Conservation (phyloP, 2,329 filamentous ascomycete genomes). For the Herpotrichia juniperi region DNA sequence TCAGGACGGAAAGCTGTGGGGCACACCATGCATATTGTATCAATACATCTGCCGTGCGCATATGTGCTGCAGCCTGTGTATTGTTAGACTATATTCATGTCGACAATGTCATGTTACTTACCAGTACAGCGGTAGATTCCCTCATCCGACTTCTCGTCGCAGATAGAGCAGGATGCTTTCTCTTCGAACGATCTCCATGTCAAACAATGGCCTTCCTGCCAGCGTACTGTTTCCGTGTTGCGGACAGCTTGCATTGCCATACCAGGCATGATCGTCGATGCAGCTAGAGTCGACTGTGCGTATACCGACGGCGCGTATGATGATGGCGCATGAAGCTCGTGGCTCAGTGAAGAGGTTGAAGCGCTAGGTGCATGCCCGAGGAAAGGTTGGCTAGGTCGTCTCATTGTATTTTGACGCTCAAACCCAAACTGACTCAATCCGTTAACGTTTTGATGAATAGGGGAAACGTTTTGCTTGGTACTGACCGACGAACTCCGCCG, state of each 20-base stretch:
- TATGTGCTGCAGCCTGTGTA: conserved; percentile 59
- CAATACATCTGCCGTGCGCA: conserved; percentile 65
- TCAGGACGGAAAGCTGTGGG: conserved; percentile 70
- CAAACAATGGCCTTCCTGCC: conserved; percentile 86
- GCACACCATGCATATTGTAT: conserved; percentile 68
- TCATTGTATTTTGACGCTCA: conserved; percentile 70
- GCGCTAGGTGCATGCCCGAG: conserved; percentile 66
- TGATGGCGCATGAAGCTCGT: conserved; percentile 56
- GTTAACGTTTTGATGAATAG: conserved; percentile 27
- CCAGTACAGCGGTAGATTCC: conserved; percentile 75
- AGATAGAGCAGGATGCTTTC: conserved; percentile 71
- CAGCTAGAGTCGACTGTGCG: conserved; percentile 82
- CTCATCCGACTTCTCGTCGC: conserved; percentile 75
- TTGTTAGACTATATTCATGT: conserved; percentile 25
- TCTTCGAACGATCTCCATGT: conserved; percentile 67
- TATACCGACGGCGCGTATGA: conserved; percentile 82
- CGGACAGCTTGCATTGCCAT: conserved; percentile 79
- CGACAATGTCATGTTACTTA: conserved; percentile 38
- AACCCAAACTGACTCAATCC: conserved; percentile 66
- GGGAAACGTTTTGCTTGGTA: conserved; percentile 18
- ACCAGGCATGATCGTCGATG: conserved; percentile 85
- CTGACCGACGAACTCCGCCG: conserved; percentile 82
- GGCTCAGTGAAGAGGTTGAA: conserved; percentile 69
- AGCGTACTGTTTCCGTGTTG: conserved; percentile 79
- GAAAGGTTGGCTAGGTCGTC: conserved; percentile 71